Evolutionary conservation across 257 asterid species (phyloP).

Genomic region (Plantago major): DNA sequence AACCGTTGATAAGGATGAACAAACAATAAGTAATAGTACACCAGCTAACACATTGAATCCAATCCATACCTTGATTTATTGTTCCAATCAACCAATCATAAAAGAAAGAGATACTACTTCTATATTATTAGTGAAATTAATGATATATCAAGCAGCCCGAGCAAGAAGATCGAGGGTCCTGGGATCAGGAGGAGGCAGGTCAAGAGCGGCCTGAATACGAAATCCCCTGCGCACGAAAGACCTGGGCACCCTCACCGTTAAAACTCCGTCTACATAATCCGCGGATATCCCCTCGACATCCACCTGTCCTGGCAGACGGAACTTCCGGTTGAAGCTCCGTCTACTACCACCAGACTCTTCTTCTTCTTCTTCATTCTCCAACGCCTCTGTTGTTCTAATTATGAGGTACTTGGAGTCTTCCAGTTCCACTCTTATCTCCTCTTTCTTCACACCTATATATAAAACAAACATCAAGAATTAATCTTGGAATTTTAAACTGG

Average conservation of each 20-base stretch:
- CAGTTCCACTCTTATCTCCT: constrained; percentile 62
- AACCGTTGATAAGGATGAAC: too few relatives aligned
- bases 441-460: constrained; percentile 56
- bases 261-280: constrained; percentile 53
- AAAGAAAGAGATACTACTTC: too few relatives aligned
- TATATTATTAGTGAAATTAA: not conserved
- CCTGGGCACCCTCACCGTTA: constrained; percentile 59
- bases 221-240: constrained; percentile 43
- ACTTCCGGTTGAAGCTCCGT: constrained; percentile 49
- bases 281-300: constrained; percentile 57
- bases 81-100: too few relatives aligned
- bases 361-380: constrained; percentile 20
- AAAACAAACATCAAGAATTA: not conserved
- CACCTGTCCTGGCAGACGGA: constrained; percentile 58
- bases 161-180: constrained; percentile 32
- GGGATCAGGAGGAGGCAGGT: constrained; percentile 17
- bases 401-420: constrained; percentile 61
- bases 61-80: too few relatives aligned
- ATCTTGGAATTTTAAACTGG: too few relatives aligned
- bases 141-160: constrained; percentile 49
- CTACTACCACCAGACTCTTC: constrained; percentile 20
- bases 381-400: constrained; percentile 31
- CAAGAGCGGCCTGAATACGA: constrained; percentile 32
- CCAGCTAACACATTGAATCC: too few relatives aligned
- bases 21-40: too few relatives aligned